Conservation (phyloP, 805 yeast species). For the Dipodascopsis uninucleata region DNA sequence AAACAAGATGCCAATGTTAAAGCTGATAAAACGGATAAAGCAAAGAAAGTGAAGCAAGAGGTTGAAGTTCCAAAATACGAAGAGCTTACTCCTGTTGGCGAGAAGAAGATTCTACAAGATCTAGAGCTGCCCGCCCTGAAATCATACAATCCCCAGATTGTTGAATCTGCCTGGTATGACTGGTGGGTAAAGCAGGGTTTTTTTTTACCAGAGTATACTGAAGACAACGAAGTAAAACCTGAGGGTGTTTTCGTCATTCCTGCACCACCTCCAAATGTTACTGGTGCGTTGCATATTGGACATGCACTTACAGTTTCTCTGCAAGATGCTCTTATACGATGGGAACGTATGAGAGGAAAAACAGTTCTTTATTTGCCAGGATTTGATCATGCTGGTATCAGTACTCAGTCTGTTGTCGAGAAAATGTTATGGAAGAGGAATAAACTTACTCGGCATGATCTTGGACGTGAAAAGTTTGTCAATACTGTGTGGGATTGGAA, state of each 20-base stretch:
- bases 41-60: slow-evolving; percentile 65
- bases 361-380: slow-evolving; percentile 93
- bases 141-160: slow-evolving; percentile 87
- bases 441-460: slow-evolving; percentile 88
- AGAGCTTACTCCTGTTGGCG: slow-evolving; percentile 82
- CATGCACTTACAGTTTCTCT: slow-evolving; percentile 94
- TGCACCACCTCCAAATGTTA: slow-evolving; percentile 99
- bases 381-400: slow-evolving; percentile 98
- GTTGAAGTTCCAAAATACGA: slow-evolving; percentile 75
- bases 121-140: slow-evolving; percentile 90
- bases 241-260: slow-evolving; percentile 88
- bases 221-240: slow-evolving; percentile 70
- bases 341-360: slow-evolving; percentile 94
- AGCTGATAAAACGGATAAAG: slow-evolving; percentile 42
- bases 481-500: slow-evolving; percentile 98
- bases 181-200: slow-evolving; percentile 94
- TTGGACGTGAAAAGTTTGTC: slow-evolving; percentile 85
- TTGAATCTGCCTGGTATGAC: slow-evolving; percentile 94
- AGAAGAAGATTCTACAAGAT: slow-evolving; percentile 80
- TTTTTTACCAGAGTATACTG: slow-evolving; percentile 80
- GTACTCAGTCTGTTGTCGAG: slow-evolving; percentile 97
- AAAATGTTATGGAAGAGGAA: slow-evolving; percentile 88
- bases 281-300: slow-evolving; percentile 98
- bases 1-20: slow-evolving; percentile 46
- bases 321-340: slow-evolving; percentile 90